Conservation (phyloP, 2,329 filamentous ascomycete genomes). For the Colletotrichum kahawae region DNA sequence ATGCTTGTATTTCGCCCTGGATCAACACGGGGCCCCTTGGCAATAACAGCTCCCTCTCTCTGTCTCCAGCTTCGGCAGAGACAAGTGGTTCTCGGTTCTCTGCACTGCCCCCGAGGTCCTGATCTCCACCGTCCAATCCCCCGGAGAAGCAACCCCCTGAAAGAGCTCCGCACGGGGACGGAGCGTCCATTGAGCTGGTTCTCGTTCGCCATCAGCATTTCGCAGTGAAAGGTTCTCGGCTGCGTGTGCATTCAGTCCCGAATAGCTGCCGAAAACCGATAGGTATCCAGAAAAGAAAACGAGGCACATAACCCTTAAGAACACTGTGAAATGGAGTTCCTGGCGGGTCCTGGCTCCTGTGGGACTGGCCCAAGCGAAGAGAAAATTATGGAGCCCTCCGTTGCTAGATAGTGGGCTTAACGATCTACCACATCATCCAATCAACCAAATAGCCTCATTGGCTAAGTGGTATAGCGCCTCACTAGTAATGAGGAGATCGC, state of each 20-base stretch:
- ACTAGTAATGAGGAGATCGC: conserved; percentile 20
- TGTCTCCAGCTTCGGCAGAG: neutral
- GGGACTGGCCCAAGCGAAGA: neutral
- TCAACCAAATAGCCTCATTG: neutral
- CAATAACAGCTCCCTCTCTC: neutral
- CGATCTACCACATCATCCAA: rapidly evolving
- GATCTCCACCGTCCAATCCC: neutral
- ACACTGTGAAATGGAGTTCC: no score
- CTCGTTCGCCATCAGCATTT: neutral
- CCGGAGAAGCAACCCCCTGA: neutral
- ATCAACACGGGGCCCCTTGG: neutral
- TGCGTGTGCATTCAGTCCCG: neutral
- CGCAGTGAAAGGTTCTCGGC: neutral
- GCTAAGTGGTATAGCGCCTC: conserved; percentile 20
- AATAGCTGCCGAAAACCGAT: rapidly evolving
- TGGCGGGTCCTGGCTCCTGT: neutral
- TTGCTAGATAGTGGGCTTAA: neutral
- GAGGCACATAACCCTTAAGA: rapidly evolving
- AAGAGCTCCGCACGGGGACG: neutral
- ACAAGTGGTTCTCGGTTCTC: neutral
- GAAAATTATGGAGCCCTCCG: rapidly evolving
- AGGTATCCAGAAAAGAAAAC: rapidly evolving
- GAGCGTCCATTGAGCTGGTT: neutral
- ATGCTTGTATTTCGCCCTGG: neutral
- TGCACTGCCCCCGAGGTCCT: neutral